phyloP scores from a whole-genome alignment of 225 moss, liverwort and hornwort genomes.

The Bryum argenteum region DNA sequence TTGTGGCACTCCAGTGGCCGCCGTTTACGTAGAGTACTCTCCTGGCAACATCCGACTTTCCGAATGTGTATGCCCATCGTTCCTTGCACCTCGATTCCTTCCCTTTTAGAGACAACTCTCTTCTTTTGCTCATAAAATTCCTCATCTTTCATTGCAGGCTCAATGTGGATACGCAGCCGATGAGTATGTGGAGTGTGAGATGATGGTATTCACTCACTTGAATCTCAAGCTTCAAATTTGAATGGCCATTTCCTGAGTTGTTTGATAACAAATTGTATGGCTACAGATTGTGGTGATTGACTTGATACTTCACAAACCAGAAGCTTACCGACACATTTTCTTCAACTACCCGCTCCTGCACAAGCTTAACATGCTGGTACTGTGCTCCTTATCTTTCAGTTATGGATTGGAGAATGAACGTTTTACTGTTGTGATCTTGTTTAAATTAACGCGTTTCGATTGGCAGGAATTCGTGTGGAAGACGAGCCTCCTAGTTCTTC shows the following conservation, averaged over 20 bases:
- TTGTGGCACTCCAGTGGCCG: conserved; percentile 68
- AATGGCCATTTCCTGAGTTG: neutral
- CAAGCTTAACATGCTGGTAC: conserved; percentile 75
- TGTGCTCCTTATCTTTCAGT: conserved; percentile 5
- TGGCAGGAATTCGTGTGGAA: conserved; percentile 85
- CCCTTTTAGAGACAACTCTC: neutral
- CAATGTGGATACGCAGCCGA: conserved; percentile 72
- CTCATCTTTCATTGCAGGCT: conserved; percentile 44
- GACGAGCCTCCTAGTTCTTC: conserved; percentile 62
- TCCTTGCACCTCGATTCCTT: neutral
- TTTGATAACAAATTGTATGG: neutral
- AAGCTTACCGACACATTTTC: conserved; percentile 85
- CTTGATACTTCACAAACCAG: conserved; percentile 84
- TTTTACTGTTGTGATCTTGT: conserved; percentile 2
- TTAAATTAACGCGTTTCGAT: neutral
- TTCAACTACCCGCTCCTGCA: conserved; percentile 87
- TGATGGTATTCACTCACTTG: conserved; percentile 61
- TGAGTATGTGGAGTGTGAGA: conserved; percentile 90
- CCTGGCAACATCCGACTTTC: conserved; percentile 94
- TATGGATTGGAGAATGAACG: neutral
- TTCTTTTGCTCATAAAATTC: conserved; percentile 1
- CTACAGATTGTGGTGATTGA: conserved; percentile 86
- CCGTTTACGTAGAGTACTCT: conserved; percentile 88
- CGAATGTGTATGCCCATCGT: conserved; percentile 59
- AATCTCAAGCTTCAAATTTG: neutral